Evolutionary conservation across 192 early-diverging fungal genomes (phyloP).

Genomic region (Entomortierella parvispora): DNA sequence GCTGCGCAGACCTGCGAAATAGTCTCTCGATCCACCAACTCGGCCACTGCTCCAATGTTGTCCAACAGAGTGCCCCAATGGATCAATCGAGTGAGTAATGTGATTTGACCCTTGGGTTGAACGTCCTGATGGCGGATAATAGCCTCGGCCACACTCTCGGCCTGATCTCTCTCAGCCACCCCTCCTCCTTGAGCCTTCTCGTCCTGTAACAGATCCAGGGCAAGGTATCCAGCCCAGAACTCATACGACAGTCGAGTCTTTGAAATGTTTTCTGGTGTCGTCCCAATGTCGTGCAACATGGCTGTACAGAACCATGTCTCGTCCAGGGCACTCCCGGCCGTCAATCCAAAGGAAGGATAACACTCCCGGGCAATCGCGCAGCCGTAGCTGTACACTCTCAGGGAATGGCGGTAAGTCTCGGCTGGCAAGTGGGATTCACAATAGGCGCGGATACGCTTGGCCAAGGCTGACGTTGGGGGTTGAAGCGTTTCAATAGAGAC

Average conservation of each 20-base stretch:
- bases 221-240: conserved; percentile 19
- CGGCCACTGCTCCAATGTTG: conserved; percentile 23
- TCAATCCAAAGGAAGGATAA: conserved; percentile 14
- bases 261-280: conserved; percentile 17
- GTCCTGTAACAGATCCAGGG: conserved; percentile 16
- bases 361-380: conserved; percentile 17
- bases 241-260: conserved; percentile 25
- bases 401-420: conserved; percentile 15
- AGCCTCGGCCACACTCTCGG: conserved; percentile 29
- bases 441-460: conserved; percentile 6
- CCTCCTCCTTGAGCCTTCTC: conserved; percentile 9
- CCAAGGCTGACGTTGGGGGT: conserved; percentile 1
- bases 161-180: conserved; percentile 17
- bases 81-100: conserved; percentile 10
- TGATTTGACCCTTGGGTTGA: conserved; percentile 8
- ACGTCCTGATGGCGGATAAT: conserved; percentile 26
- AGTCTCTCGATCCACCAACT: conserved; percentile 12
- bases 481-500: background rate
- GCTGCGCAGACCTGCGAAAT: conserved; percentile 10
- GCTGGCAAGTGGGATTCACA: conserved; percentile 11
- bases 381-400: conserved; percentile 25
- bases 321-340: conserved; percentile 16
- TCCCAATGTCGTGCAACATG: conserved; percentile 25
- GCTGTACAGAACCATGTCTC: conserved; percentile 26
- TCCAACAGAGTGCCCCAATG: conserved; percentile 24